Percentiles rank a stretch among this genome's conserved stretches.
Conservation (phyloP, 2,329 filamentous ascomycete species). For the Rutstroemia sp. region DNA sequence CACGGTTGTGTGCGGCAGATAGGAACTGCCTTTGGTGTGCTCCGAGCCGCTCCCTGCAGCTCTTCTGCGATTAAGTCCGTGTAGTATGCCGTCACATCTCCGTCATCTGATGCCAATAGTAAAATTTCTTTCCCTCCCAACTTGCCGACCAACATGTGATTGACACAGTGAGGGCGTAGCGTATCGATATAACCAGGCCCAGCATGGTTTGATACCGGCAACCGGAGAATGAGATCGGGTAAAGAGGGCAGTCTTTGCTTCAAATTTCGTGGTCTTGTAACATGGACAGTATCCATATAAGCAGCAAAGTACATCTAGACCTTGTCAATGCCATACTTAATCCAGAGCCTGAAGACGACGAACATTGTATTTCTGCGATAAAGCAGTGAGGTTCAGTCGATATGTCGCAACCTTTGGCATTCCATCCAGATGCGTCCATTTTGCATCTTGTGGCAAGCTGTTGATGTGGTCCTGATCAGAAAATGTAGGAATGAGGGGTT, state of each 20-base stretch:
- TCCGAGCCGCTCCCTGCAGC: background rate
- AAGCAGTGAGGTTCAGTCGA: constrained; percentile 3
- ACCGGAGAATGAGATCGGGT: constrained; percentile 44
- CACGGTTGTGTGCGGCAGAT: constrained; percentile 14
- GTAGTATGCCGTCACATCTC: constrained; percentile 66
- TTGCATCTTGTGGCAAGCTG: background rate
- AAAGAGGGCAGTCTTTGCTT: constrained; percentile 40
- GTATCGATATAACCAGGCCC: constrained; percentile 48
- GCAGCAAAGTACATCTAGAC: constrained; percentile 52
- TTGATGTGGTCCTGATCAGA: background rate
- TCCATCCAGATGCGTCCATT: background rate
- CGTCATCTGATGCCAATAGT: constrained; percentile 63
- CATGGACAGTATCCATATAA: constrained; percentile 48
- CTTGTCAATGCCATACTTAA: background rate
- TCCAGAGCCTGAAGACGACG: background rate
- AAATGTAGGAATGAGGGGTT: too few relatives aligned
- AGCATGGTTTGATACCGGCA: constrained; percentile 34
- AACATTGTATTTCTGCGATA: constrained; percentile 8
- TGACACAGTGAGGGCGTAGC: constrained; percentile 52
- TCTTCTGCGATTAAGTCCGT: constrained; percentile 31
- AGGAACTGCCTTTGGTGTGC: background rate
- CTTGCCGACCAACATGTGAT: constrained; percentile 61
- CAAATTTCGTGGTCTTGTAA: constrained; percentile 44
- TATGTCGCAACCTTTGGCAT: background rate
- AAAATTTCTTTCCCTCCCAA: constrained; percentile 65